Base-by-base conservation (phyloP, 208 protist genomes). In the Trypanosomatidae sp. region DNA sequence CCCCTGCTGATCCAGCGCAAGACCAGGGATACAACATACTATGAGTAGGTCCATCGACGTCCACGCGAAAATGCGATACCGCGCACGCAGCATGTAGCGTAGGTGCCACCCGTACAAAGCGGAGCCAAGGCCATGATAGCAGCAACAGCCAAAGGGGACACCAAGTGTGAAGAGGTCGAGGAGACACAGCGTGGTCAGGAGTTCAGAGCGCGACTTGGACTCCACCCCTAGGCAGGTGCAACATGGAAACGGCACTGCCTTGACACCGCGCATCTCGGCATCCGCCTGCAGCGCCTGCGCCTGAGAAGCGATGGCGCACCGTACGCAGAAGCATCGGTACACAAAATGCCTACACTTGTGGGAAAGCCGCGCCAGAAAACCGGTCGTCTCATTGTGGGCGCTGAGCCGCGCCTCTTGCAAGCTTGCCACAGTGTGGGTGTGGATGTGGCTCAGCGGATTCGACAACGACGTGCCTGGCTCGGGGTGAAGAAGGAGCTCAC, bases 41-140 rank as follows among this genome's bases (percentile, higher is more conserved):
- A 62, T 43, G 2, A 77, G 28, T 22, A 91, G 62, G 58, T 91
- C 85, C 3, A 55, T 25, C 28, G 66, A 25, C 2, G 84, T 76
- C 58, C 66, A 74, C 15, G 77, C 68, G 10, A 77, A 69, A 5
- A 95, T 71, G 52, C 82, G 82, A 71, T 93, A 95, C 17, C 91
- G 91, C 17, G 77, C 81, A 3, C 88, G 88, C 30, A 93, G 66
- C 28, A 91, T 44, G 71, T 91, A 95, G 9, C 91, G 91, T 53
- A 92, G 76, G 25, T 90, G 88, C 73, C 82, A 91, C 13, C 78
- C 84, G 66, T 80, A 93, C 3, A 88, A 65, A 7, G 81, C 66
- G 6, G 88, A 89, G n/a, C 91, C 91, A 33, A 88, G n/a, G 19
- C 91, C 91, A 46, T 88, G 85, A 66, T 93, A 95, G 67, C 74